Conservation (phyloP, 371 early-diverging fungal genomes). For the Lichtheimia hyalospora region DNA sequence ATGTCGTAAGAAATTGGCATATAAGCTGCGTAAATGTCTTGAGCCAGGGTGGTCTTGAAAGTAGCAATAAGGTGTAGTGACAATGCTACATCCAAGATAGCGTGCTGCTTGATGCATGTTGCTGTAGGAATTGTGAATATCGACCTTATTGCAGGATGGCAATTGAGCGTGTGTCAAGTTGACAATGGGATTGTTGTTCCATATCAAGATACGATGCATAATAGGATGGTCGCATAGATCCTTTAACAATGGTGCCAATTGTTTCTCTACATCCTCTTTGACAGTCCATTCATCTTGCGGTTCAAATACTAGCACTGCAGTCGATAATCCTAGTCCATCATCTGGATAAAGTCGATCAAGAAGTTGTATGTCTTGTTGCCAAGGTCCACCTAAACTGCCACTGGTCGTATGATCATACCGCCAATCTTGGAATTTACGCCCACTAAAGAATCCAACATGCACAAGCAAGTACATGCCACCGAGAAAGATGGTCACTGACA, state of each 20-base stretch:
- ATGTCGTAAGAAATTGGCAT: conserved; percentile 61
- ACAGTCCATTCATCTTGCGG: conserved; percentile 4
- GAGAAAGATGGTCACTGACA: conserved; percentile 18
- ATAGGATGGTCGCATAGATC: conserved; percentile 60
- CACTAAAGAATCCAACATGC: conserved; percentile 49
- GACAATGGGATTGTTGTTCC: conserved; percentile 59
- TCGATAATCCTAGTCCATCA: conserved; percentile 52
- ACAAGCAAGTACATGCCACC: conserved; percentile 25
- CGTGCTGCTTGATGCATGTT: conserved; percentile 55
- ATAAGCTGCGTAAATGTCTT: conserved; percentile 51
- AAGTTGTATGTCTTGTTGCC: conserved; percentile 41
- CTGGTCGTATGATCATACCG: conserved; percentile 35
- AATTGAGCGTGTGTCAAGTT: conserved; percentile 27
- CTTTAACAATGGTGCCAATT: conserved; percentile 44
- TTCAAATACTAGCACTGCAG: conserved; percentile 46
- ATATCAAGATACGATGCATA: conserved; percentile 57
- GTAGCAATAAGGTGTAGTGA: conserved; percentile 65
- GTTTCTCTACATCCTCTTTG: conserved; percentile 32
- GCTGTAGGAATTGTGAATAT: conserved; percentile 51
- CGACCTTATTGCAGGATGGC: conserved; percentile 30
- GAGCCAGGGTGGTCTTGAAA: conserved; percentile 57
- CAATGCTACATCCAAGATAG: conserved; percentile 60
- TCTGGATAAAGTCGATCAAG: conserved; percentile 56
- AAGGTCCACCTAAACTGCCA: background rate
- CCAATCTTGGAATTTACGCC: conserved; percentile 46